Evolutionary conservation across 495 filamentous ascomycete species (phyloP), one percentile per base, ranked within the genome.

Genomic region (Filosporella fistucella): DNA sequence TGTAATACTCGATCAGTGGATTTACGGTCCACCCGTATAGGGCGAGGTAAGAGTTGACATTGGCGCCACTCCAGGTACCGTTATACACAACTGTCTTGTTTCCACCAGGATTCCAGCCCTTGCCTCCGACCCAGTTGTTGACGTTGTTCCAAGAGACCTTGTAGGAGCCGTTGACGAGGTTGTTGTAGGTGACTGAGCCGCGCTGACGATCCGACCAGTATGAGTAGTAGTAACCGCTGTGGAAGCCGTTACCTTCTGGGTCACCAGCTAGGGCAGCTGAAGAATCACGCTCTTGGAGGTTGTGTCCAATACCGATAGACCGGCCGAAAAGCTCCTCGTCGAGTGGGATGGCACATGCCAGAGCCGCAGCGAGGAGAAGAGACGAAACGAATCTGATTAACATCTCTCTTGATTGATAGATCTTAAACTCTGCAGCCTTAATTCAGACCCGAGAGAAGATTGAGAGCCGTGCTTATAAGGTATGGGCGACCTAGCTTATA

Each of bases 1-100:
- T 65, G 67, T 81, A 81, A 70, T 80, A 81, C 63, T 81, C 77
- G 63, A 78, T 62, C 36, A 78, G 72, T n/a, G 77, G 77, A 64
- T 67, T 71, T 12, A 49, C 54, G 23, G 75, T 77, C 77, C 77
- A 81, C 38, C 77, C 77, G 68, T 81, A 81, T 36, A 80, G 63
- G 46, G 75, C 61, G 22, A 80, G 72, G 62, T 78, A 74, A 13
- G 32, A 35, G 46, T 54, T 57, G 65, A 71, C 70, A 33, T 61
- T 67, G 53, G 54, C 70, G 21, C 66, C 61, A 26, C 64, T 67
- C 68, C 69, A 75, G 33, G 66, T 71, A n/a, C 70, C 70, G 55
- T 57, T 67, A 70, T 76, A 78, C 34, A 42, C 49, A 56, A 64
- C 57, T 7, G 32, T 26, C 22, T 23, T 49, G 49, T 30, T 17